phyloP scores from a whole-genome alignment of 192 early-diverging fungal genomes.

The Umbelopsis isabellina region DNA sequence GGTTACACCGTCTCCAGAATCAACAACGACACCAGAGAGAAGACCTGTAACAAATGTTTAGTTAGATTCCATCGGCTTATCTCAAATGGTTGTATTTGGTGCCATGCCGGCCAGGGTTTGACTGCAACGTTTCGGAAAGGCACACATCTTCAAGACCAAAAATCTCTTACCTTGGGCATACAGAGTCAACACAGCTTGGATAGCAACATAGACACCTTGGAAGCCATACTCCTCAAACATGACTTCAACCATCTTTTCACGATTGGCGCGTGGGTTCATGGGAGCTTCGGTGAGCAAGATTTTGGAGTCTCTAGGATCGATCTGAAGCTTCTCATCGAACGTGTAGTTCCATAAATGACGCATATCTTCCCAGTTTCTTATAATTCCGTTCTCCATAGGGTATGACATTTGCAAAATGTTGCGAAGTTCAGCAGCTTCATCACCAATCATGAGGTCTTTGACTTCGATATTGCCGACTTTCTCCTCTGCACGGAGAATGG shows the following conservation, averaged over 20 bases:
- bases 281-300: conserved; percentile 96
- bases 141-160: neutral
- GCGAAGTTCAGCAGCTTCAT: conserved; percentile 90
- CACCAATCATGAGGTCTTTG: conserved; percentile 98
- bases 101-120: too few species aligned
- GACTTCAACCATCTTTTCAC: conserved; percentile 89
- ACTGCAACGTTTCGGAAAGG: too few species aligned
- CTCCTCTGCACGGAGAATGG: conserved; percentile 96
- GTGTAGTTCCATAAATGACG: conserved; percentile 98
- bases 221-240: conserved; percentile 99
- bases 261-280: conserved; percentile 91
- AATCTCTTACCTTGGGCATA: conserved; percentile 88
- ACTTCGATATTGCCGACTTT: conserved; percentile 74
- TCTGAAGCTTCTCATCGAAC: conserved; percentile 88
- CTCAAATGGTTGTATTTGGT: neutral
- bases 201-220: conserved; percentile 89
- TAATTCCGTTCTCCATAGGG: conserved; percentile 99
- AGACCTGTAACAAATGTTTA: conserved; percentile 55
- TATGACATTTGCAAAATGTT: conserved; percentile 93
- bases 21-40: conserved; percentile 95
- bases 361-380: conserved; percentile 98
- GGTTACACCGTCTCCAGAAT: conserved; percentile 98
- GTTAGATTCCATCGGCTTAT: neutral
- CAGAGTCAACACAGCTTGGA: conserved; percentile 96
- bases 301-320: conserved; percentile 89